Conservation (phyloP, 2,329 filamentous ascomycete species). For the Cladorrhinum sp. region DNA sequence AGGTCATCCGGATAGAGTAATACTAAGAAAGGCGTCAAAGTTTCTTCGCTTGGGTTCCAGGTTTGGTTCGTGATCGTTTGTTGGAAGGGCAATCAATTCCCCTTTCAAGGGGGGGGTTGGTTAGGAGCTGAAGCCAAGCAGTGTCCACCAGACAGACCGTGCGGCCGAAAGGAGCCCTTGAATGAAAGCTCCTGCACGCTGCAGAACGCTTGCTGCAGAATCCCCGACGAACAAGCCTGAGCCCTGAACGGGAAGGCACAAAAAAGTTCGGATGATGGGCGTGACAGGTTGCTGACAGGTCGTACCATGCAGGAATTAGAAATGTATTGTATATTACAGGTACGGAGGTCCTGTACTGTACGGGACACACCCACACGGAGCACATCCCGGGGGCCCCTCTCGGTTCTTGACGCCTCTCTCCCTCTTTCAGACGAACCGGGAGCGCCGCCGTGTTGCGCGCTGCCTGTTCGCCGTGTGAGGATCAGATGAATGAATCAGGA, state of each 20-base stretch:
- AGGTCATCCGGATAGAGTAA: too few species aligned
- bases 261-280: slow-evolving; percentile 3
- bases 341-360: neutral
- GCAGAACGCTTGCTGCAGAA: slow-evolving; percentile 1
- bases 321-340: neutral
- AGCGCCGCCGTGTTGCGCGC: neutral
- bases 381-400: neutral
- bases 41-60: neutral
- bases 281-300: slow-evolving; percentile 5
- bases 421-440: neutral
- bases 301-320: slow-evolving; percentile 2
- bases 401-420: neutral
- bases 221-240: neutral
- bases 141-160: slow-evolving; percentile 13
- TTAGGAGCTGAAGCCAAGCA: neutral
- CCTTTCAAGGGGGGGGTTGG: neutral
- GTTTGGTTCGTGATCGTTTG: neutral
- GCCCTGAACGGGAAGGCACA: slow-evolving; percentile 2
- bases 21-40: neutral
- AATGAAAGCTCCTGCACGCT: neutral
- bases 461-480: neutral
- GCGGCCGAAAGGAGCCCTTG: slow-evolving; percentile 21
- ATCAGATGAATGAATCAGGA: slow-evolving; percentile 1
- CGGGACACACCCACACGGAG: neutral
- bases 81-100: neutral